phyloP scores from a whole-genome alignment of 2,329 filamentous ascomycete species.

The Lecanoromycetidae sp. region DNA sequence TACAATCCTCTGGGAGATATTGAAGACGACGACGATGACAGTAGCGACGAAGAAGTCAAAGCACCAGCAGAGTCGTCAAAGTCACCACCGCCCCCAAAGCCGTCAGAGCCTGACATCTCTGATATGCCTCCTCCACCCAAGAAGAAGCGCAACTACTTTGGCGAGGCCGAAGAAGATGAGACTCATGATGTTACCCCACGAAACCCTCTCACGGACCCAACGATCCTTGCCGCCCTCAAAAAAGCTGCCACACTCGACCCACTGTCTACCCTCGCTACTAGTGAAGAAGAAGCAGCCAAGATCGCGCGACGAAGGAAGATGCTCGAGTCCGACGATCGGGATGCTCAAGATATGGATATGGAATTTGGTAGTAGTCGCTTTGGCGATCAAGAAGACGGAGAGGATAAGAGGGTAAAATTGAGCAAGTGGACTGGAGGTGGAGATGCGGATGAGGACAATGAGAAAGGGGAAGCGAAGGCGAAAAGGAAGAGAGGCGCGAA shows the following conservation, averaged over 20 bases:
- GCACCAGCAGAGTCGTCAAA: not conserved
- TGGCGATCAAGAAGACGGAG: constrained; percentile 77
- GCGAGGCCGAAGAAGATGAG: constrained; percentile 38
- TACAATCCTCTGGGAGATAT: constrained; percentile 48
- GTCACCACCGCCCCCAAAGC: not conserved
- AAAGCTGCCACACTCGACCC: constrained; percentile 56
- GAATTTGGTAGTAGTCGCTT: constrained; percentile 82
- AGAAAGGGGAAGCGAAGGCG: constrained; percentile 29
- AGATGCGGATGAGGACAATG: constrained; percentile 24
- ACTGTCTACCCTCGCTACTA: constrained; percentile 26
- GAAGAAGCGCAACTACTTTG: constrained; percentile 37
- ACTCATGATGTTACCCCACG: constrained; percentile 27
- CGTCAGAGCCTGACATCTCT: not conserved
- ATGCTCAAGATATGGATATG: constrained; percentile 85
- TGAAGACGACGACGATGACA: constrained; percentile 38
- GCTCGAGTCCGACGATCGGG: constrained; percentile 60
- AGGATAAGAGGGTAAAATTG: constrained; percentile 51
- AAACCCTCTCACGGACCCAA: constrained; percentile 52
- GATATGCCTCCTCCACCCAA: not conserved
- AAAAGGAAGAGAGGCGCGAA: constrained; percentile 44
- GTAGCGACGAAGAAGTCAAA: constrained; percentile 21
- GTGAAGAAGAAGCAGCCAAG: constrained; percentile 41
- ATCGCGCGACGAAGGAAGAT: constrained; percentile 62
- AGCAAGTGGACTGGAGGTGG: constrained; percentile 41
- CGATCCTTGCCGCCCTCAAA: constrained; percentile 71